A percentile compares a stretch with the other conserved stretches of the same genome.
These are phyloP conservation scores for Rhinocladiella similis DNA, from an alignment of 2,329 filamentous ascomycete species.

Conservation along the genomic window DNA sequence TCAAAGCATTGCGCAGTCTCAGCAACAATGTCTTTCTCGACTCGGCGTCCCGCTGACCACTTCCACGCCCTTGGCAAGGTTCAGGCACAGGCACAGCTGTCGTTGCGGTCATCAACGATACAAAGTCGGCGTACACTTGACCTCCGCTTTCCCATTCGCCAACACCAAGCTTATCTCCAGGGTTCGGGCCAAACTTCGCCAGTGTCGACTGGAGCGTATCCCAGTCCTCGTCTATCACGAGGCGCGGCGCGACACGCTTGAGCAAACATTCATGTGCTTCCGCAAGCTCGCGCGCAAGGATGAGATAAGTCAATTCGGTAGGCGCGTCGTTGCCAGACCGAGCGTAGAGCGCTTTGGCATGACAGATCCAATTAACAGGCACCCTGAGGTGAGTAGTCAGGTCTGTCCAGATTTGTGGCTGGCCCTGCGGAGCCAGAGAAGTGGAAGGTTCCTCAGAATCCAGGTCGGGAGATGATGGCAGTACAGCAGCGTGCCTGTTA, in stretches of 20 bases:
- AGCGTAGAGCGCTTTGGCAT: slow-evolving; percentile 81
- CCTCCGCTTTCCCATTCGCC: slow-evolving; percentile 73
- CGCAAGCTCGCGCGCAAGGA: slow-evolving; percentile 72
- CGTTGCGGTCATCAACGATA: slow-evolving; percentile 47
- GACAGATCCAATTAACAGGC: slow-evolving; percentile 78
- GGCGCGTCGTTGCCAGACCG: slow-evolving; percentile 66
- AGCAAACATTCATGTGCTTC: slow-evolving; percentile 85
- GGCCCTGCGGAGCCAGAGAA: neutral
- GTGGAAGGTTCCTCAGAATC: neutral
- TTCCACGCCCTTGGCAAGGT: too few relatives aligned
- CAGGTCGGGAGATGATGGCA: slow-evolving; percentile 55
- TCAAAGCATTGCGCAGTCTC: slow-evolving; percentile 50
- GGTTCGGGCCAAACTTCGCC: slow-evolving; percentile 65
- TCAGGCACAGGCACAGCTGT: too few relatives aligned
- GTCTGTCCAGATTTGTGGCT: slow-evolving; percentile 49
- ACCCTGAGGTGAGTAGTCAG: slow-evolving; percentile 68
- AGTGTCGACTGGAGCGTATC: slow-evolving; percentile 68
- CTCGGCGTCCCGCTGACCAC: slow-evolving; percentile 18
- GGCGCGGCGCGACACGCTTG: slow-evolving; percentile 74
- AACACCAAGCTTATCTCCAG: slow-evolving; percentile 29
- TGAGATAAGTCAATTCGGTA: slow-evolving; percentile 74
- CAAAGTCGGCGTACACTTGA: slow-evolving; percentile 73
- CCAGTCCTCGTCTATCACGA: slow-evolving; percentile 82
- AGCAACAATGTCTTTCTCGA: slow-evolving; percentile 43
- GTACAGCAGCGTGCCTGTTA: slow-evolving; percentile 66